Evolutionary conservation across 2,329 filamentous ascomycete species (phyloP), one percentile per base, ranked within the genome.

Genomic region (Aspergillaceae sp.): DNA sequence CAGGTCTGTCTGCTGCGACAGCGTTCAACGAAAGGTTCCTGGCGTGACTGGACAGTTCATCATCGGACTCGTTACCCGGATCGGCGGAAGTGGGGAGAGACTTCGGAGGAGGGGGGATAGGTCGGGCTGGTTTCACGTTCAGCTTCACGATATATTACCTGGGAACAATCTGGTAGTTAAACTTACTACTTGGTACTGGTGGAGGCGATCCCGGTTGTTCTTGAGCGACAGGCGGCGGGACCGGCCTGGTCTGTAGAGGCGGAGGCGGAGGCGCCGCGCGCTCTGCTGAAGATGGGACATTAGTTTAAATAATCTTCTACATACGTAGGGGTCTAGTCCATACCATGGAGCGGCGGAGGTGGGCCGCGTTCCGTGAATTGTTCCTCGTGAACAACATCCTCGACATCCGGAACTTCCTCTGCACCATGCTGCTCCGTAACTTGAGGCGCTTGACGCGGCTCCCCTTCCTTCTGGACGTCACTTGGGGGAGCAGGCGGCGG

Each of bases 61-160:
- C 90, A 56, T 94, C 90, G 38, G 90, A 92, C 62, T 86, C 87
- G 1, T 88, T 94, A 29, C 88, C 89, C 50, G 84, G 77, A 48
- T 82, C 87, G 40, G 82, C 82, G 36, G 86, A 86, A 41, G 76
- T 73, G 10, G 78, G 61, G 38, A 78, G 61, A 38, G 73, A 71
- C 33, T 75, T 69, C 35, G 77, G 73, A 36, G 72, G 72, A 32
- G 73, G 72, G 42, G 78, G 79, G 1, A 75, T 72, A 40, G 83
- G 80, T 42, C 83, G 84, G 56, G 79, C 84, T 88, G 56, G 27
- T 57, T 43, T 46, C 33, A 48, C 27, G 36, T 38, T 36, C 26
- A 38, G 36, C 11, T 7, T 9, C 6, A 3, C 11, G 11, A 26
- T 4, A 27, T 27, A 38, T n/a, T n/a, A 36, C 26, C n/a, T 7